These are phyloP conservation scores for Sphaerulina vaccinii DNA, from an alignment of 2,329 filamentous ascomycete species.

Conservation along the genomic window DNA sequence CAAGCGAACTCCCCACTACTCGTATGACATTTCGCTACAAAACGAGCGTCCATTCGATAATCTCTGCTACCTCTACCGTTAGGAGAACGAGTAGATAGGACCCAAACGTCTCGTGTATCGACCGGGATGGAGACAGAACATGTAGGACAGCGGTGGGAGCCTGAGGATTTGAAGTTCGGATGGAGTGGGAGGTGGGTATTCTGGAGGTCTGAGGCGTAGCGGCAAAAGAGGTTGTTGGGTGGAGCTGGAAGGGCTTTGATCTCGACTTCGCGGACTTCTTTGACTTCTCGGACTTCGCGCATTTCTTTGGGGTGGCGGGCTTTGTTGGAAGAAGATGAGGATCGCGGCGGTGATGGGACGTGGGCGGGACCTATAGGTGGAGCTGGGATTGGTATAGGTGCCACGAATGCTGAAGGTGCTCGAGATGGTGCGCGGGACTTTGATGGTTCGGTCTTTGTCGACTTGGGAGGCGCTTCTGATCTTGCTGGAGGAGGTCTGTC, in stretches of 20 bases:
- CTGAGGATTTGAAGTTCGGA: constrained; percentile 18
- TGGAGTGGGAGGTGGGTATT: constrained; percentile 16
- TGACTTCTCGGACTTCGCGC: constrained; percentile 1
- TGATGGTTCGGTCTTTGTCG: constrained; percentile 8
- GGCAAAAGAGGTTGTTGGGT: constrained; percentile 21
- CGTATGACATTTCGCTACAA: constrained; percentile 28
- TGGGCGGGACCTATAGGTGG: constrained; percentile 6
- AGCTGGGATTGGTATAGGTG: constrained; percentile 9
- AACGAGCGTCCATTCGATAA: constrained; percentile 26
- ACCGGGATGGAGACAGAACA: constrained; percentile 27
- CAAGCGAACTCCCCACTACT: constrained; percentile 26
- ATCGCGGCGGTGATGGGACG: background rate
- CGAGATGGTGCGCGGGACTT: constrained; percentile 2
- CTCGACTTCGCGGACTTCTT: background rate
- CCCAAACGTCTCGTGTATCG: constrained; percentile 27
- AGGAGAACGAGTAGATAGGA: constrained; percentile 13
- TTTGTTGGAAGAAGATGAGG: background rate
- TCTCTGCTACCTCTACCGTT: constrained; percentile 12
- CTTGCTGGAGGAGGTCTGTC: constrained; percentile 3
- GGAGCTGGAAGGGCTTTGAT: constrained; percentile 21
- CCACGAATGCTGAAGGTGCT: background rate
- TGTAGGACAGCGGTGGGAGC: constrained; percentile 24
- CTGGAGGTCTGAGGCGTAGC: constrained; percentile 23
- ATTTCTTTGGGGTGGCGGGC: background rate
- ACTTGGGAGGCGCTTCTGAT: constrained; percentile 9